Conservation (phyloP, 805 yeast species). For the Wickerhamiella bombiphila region DNA sequence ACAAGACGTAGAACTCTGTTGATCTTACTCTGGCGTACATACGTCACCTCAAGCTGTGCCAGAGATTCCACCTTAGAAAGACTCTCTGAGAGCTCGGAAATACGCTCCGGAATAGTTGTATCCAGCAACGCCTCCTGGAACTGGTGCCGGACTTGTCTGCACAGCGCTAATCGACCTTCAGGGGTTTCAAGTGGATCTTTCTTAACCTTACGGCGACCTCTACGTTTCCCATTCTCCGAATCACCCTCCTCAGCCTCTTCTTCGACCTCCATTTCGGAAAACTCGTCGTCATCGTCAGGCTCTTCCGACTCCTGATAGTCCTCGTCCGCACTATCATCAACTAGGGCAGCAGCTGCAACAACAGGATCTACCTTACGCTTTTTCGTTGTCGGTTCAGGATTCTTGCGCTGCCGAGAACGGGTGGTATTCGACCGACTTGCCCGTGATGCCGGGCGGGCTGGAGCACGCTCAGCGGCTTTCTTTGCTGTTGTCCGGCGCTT, state of each 20-base stretch:
- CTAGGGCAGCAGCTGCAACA: neutral
- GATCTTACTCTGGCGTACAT: conserved; percentile 16
- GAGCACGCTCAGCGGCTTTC: conserved; percentile 27
- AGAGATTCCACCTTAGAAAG: conserved; percentile 10
- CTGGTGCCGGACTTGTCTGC: conserved; percentile 7
- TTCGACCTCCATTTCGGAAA: conserved; percentile 1
- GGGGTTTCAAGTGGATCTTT: neutral
- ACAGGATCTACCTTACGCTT: neutral
- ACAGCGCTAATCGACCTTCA: conserved; percentile 7
- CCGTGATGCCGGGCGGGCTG: conserved; percentile 7
- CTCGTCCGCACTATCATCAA: conserved; percentile 1
- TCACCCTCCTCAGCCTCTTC: conserved; percentile 1
- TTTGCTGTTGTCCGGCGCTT: conserved; percentile 42
- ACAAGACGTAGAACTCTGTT: conserved; percentile 10
- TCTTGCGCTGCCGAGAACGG: conserved; percentile 7
- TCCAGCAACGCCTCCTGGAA: conserved; percentile 13
- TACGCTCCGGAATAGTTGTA: conserved; percentile 4
- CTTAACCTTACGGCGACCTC: neutral
- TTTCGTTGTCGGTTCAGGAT: conserved; percentile 4
- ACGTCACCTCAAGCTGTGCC: conserved; percentile 14
- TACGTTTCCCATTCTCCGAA: conserved; percentile 1
- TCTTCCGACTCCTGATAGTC: conserved; percentile 3
- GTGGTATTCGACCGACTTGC: conserved; percentile 2
- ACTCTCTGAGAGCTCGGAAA: conserved; percentile 5
- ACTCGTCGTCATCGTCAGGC: conserved; percentile 1